Conservation (phyloP, 805 yeast species). For the Jamesozyma gamospora region DNA sequence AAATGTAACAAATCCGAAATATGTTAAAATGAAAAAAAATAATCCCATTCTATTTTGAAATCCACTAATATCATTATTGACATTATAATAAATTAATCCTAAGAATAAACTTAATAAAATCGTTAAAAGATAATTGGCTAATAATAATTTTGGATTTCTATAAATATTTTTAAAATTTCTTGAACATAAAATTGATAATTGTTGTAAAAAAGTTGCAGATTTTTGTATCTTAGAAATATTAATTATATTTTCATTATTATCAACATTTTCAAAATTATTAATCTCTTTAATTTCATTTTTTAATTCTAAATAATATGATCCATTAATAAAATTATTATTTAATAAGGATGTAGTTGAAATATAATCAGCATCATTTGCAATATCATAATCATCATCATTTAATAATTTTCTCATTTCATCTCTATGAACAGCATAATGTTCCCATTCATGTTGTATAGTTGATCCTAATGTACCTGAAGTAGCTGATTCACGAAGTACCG, state of each 20-base stretch:
- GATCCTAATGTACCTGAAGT: constrained; percentile 14
- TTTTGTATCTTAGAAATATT: constrained; percentile 5
- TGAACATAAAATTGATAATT: constrained; percentile 64
- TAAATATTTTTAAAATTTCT: constrained; percentile 88
- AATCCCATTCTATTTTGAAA: constrained; percentile 92
- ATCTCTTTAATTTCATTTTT: constrained; percentile 24
- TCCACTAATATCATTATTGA: constrained; percentile 84
- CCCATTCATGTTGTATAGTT: constrained; percentile 75
- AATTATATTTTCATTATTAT: constrained; percentile 3
- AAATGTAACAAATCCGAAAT: constrained; percentile 88
- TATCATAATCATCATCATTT: constrained; percentile 12
- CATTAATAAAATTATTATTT: constrained; percentile 27
- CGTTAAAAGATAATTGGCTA: constrained; percentile 76
- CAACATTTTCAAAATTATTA: background rate
- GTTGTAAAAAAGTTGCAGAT: constrained; percentile 51
- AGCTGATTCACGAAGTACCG: background rate
- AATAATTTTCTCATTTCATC: constrained; percentile 45
- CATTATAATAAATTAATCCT: constrained; percentile 75
- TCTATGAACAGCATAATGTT: constrained; percentile 70
- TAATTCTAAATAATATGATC: constrained; percentile 25
- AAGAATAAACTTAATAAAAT: constrained; percentile 71
- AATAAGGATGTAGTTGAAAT: constrained; percentile 15
- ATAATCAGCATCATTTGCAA: constrained; percentile 5
- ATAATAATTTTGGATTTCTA: constrained; percentile 80
- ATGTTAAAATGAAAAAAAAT: constrained; percentile 80